phyloP scores from a whole-genome alignment of 2,329 filamentous ascomycete species.

The Didymella exigua region DNA sequence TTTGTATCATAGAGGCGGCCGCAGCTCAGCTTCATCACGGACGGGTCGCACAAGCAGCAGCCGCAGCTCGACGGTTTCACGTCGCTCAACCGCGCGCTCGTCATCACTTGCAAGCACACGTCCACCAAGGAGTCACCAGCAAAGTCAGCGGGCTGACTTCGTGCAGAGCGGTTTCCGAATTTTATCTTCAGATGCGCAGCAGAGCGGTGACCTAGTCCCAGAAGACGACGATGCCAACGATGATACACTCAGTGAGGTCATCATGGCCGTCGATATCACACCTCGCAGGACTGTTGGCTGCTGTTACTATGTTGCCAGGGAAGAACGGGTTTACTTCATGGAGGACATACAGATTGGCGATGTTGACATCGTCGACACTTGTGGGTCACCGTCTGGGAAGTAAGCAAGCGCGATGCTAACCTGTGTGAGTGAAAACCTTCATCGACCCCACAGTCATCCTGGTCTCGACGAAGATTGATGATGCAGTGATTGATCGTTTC shows the following conservation, averaged over 20 bases:
- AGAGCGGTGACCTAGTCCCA: background rate
- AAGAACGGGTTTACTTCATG: slow-evolving; percentile 75
- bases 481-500: slow-evolving; percentile 53
- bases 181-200: slow-evolving; percentile 9
- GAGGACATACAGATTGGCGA: slow-evolving; percentile 75
- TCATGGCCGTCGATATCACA: slow-evolving; percentile 80
- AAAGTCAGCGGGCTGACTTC: background rate
- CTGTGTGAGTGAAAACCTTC: slow-evolving; percentile 61
- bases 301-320: slow-evolving; percentile 75
- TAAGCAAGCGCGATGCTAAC: background rate
- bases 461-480: slow-evolving; percentile 61
- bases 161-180: background rate
- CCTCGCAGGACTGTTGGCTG: slow-evolving; percentile 77
- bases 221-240: slow-evolving; percentile 44
- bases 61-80: slow-evolving; percentile 15
- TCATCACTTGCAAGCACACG: slow-evolving; percentile 12
- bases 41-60: slow-evolving; percentile 13
- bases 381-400: slow-evolving; percentile 30
- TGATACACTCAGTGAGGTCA: slow-evolving; percentile 67
- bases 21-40: slow-evolving; percentile 16
- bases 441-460: slow-evolving; percentile 67
- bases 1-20: slow-evolving; percentile 17
- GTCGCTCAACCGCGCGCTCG: slow-evolving; percentile 17
- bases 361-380: slow-evolving; percentile 62
- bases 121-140: background rate